Evolutionary conservation across 2,329 filamentous ascomycete species (phyloP).

Genomic region (Penicillium sp.): DNA sequence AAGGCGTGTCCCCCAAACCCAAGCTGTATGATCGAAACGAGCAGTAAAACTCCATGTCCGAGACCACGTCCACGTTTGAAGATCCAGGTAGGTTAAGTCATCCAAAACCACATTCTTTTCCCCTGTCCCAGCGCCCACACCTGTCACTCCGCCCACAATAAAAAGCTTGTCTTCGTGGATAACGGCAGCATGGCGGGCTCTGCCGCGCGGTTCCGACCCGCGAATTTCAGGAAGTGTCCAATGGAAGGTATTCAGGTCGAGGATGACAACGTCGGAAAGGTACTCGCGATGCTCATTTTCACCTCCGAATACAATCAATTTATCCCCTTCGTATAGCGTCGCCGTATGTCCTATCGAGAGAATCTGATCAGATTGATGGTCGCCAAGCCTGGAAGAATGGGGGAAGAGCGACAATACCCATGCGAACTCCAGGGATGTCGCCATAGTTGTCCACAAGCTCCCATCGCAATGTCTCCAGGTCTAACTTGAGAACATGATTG

Average conservation of each 20-base stretch:
- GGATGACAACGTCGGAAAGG: conserved; percentile 90
- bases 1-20: conserved; percentile 85
- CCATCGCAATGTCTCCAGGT: conserved; percentile 87
- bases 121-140: conserved; percentile 90
- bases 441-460: conserved; percentile 97
- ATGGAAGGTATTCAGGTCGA: conserved; percentile 88
- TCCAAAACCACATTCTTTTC: conserved; percentile 89
- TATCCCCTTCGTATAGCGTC: conserved; percentile 87
- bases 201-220: conserved; percentile 79
- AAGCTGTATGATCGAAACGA: conserved; percentile 90
- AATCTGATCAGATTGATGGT: not conserved
- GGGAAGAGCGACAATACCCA: conserved; percentile 62
- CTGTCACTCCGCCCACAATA: conserved; percentile 91
- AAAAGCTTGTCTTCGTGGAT: conserved; percentile 96
- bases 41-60: conserved; percentile 92
- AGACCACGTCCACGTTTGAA: conserved; percentile 98
- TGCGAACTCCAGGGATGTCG: conserved; percentile 92
- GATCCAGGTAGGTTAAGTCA: conserved; percentile 92
- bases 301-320: conserved; percentile 93
- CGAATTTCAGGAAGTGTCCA: conserved; percentile 90
- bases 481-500: conserved; percentile 89
- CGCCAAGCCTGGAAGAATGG: conserved; percentile 1
- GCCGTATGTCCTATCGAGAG: conserved; percentile 73
- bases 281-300: conserved; percentile 97
- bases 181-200: conserved; percentile 88